Base-by-base conservation (phyloP, 768 basidiomycete genomes). In the Brasilioporus rufonigricans region DNA sequence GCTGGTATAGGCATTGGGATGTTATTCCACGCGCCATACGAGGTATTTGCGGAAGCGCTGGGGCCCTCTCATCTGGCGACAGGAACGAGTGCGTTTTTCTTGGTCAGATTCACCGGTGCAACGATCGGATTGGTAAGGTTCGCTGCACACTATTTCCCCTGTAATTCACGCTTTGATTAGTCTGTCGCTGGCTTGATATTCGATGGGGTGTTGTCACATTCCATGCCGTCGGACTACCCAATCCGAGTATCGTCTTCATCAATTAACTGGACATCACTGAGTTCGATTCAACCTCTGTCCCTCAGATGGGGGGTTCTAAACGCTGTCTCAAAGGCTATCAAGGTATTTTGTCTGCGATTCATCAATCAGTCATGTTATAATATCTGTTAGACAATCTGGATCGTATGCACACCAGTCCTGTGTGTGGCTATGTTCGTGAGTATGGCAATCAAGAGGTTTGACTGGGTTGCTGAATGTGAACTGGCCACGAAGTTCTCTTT, bases 11-110 rank as follows among this genome's bases (percentile, higher is more conserved):
- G 91, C 11, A 66, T 93, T 54, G 91, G 91, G 36, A 85, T 92
- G 82, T 73, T 92, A 26, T 91, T 92, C 71, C 90, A 92, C 65
- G 85, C 90, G 1, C 91, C 91, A 9, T 91, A 90, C 64, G 89
- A 91, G 65, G 80, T 91, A 10, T 89, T 93, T 66, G 82, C 82
- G 46, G 79, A 77, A 55, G 82, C 85, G 13, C 69, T 93, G 33
- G 78, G 81, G 53, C 80, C 83, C 8, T 74, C 79, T 44, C 85
- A 91, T 60, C 68, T 91, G 48, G 90, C 91, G 4, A 80, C 84
- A 21, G 87, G 89, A 29, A 93, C 91, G 11, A 87, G 89, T 64
- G 90, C 89, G 12, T 93, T 93, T 70, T 93, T 93, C 72, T 77
- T 93, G 52, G 89, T 91, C 43, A 80, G 91, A 41, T 93, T 93